Percentiles rank a stretch among this genome's conserved stretches.
Conservation (phyloP, 1,284 basidiomycete species). For the Somion occarium region DNA sequence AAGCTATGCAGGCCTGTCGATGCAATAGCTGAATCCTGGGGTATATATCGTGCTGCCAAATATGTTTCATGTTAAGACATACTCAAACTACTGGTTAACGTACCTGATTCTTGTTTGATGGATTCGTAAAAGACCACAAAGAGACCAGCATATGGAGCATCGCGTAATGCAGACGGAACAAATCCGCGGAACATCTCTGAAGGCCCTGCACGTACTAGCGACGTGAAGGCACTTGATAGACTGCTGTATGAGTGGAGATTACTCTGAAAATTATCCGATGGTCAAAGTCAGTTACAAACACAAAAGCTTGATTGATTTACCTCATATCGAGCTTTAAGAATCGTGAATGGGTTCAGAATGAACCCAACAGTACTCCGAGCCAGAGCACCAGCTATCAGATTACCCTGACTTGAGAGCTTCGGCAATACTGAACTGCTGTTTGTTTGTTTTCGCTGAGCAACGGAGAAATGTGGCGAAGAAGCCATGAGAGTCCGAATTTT, state of each 20-base stretch:
- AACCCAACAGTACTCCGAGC: conserved; percentile 86
- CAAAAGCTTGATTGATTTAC: conserved; percentile 41
- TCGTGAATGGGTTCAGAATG: conserved; percentile 88
- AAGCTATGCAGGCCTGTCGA: conserved; percentile 49
- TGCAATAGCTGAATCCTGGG: conserved; percentile 32
- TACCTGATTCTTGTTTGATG: conserved; percentile 69
- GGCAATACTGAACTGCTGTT: conserved; percentile 58
- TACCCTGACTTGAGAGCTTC: conserved; percentile 75
- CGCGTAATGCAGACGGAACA: conserved; percentile 84
- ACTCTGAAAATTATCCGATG: conserved; percentile 46
- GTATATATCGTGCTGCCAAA: conserved; percentile 26
- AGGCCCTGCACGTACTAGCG: conserved; percentile 69
- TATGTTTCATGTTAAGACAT: neutral
- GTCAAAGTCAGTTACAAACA: neutral
- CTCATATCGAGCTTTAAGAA: conserved; percentile 95
- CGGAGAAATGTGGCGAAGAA: conserved; percentile 56
- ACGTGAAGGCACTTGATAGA: conserved; percentile 54
- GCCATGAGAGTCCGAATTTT: conserved; percentile 73
- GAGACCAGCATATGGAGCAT: conserved; percentile 94
- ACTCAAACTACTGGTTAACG: conserved; percentile 5
- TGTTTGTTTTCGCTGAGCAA: conserved; percentile 26
- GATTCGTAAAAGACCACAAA: conserved; percentile 92
- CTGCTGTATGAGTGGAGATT: conserved; percentile 74
- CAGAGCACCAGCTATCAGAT: conserved; percentile 86
- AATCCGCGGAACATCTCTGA: conserved; percentile 87